phyloP scores from a whole-genome alignment of 768 basidiomycete genomes.

The Leucosporidium yakuticum region DNA sequence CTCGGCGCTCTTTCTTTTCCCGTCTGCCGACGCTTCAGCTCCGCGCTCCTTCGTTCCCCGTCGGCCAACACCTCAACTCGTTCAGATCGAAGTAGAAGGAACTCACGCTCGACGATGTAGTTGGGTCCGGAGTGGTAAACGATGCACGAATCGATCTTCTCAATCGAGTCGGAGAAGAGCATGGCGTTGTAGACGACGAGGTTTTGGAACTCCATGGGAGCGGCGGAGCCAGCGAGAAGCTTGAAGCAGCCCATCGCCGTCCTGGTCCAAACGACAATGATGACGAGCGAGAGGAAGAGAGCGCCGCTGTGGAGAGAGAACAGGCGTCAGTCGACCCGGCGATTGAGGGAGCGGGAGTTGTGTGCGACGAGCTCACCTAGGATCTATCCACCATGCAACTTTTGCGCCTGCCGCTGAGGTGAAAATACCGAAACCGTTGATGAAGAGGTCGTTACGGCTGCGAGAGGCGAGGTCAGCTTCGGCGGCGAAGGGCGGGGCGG shows the following conservation, averaged over 20 bases:
- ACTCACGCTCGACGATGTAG: constrained; percentile 74
- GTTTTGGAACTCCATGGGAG: constrained; percentile 78
- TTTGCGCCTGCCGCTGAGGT: constrained; percentile 41
- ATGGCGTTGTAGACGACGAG: constrained; percentile 86
- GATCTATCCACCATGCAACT: constrained; percentile 46
- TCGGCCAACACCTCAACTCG: too few species aligned
- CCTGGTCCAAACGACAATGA: constrained; percentile 60
- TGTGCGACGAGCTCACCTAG: constrained; percentile 35
- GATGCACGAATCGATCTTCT: constrained; percentile 80
- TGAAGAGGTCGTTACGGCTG: constrained; percentile 22
- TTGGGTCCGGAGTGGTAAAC: constrained; percentile 64
- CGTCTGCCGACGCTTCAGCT: too few species aligned
- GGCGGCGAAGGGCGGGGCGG: constrained; percentile 44
- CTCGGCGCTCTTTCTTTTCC: background rate
- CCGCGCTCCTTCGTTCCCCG: too few species aligned
- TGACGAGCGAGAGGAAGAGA: constrained; percentile 49
- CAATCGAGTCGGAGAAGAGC: constrained; percentile 81
- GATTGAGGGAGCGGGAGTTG: constrained; percentile 64
- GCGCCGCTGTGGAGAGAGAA: background rate
- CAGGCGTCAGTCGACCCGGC: constrained; percentile 50
- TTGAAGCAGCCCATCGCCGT: constrained; percentile 78
- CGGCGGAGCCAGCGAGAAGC: constrained; percentile 83
- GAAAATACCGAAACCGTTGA: constrained; percentile 23
- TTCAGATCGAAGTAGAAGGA: background rate
- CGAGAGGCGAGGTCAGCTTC: constrained; percentile 50